Conservation (phyloP, 306 rosid species). For the Ormosia semicastrata region DNA sequence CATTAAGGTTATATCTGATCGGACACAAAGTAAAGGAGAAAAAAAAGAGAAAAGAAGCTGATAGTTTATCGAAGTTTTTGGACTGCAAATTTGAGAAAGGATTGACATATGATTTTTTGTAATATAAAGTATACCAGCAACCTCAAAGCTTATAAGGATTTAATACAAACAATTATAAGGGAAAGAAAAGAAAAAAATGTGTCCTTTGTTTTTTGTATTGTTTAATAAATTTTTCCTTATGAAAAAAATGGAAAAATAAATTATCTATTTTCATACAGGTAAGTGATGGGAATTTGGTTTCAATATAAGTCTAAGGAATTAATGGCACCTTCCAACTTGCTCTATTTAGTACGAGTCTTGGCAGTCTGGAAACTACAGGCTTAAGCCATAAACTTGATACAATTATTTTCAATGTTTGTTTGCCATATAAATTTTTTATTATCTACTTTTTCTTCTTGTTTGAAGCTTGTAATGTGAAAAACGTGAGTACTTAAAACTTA, state of each 20-base stretch:
- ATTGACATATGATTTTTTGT: not conserved
- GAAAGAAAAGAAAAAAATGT: not conserved
- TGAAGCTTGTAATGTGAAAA: conserved; percentile 1
- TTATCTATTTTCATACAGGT: conserved; percentile 21
- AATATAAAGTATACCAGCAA: not conserved
- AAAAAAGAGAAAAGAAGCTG: not conserved
- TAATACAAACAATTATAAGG: not conserved
- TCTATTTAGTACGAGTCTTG: not conserved
- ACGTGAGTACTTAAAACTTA: not conserved
- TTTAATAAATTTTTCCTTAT: not conserved
- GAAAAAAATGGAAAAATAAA: not conserved
- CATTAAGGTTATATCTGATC: not conserved
- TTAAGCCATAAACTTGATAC: not conserved
- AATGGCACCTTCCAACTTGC: conserved; percentile 18
- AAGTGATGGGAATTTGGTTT: conserved; percentile 30
- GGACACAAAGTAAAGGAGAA: not conserved
- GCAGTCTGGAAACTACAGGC: conserved; percentile 14
- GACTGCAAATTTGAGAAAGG: not conserved
- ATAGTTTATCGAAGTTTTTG: not conserved
- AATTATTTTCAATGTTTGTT: not conserved
- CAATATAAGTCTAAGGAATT: conserved; percentile 13
- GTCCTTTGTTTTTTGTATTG: not conserved
- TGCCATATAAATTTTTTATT: not conserved
- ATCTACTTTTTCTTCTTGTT: not conserved
- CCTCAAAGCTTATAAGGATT: not conserved